Evolutionary conservation across 768 basidiomycete species (phyloP), one percentile per base, ranked within the genome.

Genomic region (Cubamyces lactineus): DNA sequence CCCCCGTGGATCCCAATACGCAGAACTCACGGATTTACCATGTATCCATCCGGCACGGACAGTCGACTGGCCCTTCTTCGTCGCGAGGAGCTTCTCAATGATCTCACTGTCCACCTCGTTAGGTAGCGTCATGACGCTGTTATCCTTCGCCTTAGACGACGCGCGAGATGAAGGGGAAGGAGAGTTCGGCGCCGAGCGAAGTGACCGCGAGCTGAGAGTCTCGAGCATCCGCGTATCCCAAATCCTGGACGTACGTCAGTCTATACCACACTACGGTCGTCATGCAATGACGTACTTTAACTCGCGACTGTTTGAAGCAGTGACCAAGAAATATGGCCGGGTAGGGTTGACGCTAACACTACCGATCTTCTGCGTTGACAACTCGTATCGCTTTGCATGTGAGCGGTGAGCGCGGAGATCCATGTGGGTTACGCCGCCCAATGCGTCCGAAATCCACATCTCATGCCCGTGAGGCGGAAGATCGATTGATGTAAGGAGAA

Each of bases 1-100:
- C 3, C 92, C 92, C 59, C 87, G 79, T 2, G 91, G 84, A 72
- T 94, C 91, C 92, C 92, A 94, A 67, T 88, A 93, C 0, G 89
- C 92, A 16, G 92, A 86, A 63, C 87, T 93, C 47, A 86, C 89
- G 16, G 89, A 89, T 71, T 91, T 90, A 59, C 84, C 81, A 69
- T 94, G 92, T 15, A 71, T 72, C 79, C 83, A 88, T 67, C 88
- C 85, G 2, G 79, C 88, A 5, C 89, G 85, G 28, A 92, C 73
- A 19, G 76, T 74, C 0, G 84, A 80, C 47, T 78, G 77, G 8
- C 88, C 90, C 34, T 74, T 72, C 63, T 79, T 79, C 8, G 87
- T 82, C 5, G 79, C 73, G 4, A 81, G 66, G 53, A 83, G 87
- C 21, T 82, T 72, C 13, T 80, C 74, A 15, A 92, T 74, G 4